These are phyloP conservation scores for Xylaria sp. DNA, from an alignment of 2,329 filamentous ascomycete species.

Conservation along the genomic window DNA sequence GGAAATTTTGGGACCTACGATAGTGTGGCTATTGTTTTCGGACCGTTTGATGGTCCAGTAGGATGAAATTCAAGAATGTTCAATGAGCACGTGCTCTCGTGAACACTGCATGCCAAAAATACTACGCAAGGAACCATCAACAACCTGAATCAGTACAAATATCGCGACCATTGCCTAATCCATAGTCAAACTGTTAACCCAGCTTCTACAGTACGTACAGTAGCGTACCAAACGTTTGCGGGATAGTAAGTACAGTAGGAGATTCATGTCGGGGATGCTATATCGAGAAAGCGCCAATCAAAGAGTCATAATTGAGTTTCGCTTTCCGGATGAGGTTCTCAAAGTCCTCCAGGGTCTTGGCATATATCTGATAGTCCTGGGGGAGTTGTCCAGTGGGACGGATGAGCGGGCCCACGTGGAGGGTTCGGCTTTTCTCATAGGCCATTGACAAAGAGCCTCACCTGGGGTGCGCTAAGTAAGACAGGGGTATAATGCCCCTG, in stretches of 20 bases:
- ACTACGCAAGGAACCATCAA: neutral
- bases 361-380: slow-evolving; percentile 10
- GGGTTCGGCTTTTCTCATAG: slow-evolving; percentile 13
- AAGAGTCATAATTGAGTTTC: neutral
- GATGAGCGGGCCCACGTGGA: slow-evolving; percentile 35
- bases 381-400: slow-evolving; percentile 25
- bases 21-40: slow-evolving; percentile 11
- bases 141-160: slow-evolving; percentile 3
- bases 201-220: neutral
- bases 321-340: slow-evolving; percentile 13
- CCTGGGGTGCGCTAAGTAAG: slow-evolving; percentile 23
- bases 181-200: neutral
- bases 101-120: slow-evolving; percentile 9
- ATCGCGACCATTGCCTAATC: slow-evolving; percentile 3
- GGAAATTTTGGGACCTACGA: neutral
- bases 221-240: neutral
- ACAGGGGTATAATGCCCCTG: slow-evolving; percentile 5
- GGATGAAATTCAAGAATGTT: neutral
- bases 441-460: slow-evolving; percentile 33
- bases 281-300: slow-evolving; percentile 16
- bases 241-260: neutral
- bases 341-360: slow-evolving; percentile 25
- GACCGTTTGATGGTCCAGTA: slow-evolving; percentile 3
- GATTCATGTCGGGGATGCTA: neutral
- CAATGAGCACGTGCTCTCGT: slow-evolving; percentile 27